Evolutionary conservation across 2,329 filamentous ascomycete species (phyloP), one percentile per base, ranked within the genome.

Genomic region (Harringtonia lauricola): DNA sequence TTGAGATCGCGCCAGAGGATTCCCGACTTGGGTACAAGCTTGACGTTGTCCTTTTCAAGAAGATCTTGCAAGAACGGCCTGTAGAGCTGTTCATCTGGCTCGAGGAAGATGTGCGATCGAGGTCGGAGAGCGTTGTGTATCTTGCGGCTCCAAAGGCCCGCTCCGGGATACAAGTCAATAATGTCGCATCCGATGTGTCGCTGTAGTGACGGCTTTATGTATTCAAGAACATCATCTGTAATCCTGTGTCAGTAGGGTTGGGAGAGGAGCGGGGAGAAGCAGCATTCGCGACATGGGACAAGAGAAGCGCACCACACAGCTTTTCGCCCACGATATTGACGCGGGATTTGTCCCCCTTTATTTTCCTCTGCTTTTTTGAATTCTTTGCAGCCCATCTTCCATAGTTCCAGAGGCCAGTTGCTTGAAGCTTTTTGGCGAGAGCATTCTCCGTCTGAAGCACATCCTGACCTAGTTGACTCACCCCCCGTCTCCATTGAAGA

Each of bases 111-210:
- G 64, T 98, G 92, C 6, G 76, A 80, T 45, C 87, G 79, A 5
- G 90, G 90, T 54, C 86, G 65, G 8, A 98, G 68, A 37, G 74
- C 65, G 0, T 86, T 70, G 57, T 95, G 79, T 1, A 96, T 67
- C 54, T 82, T 85, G 24, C 68, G 38, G 29, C 89, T 94, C 77
- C 83, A 92, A 3, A 94, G 43, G 9, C 88, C 86, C 1, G 66
- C 66, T 14, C 88, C 88, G 0, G 90, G 90, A 59, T 89, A 86
- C 44, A 95, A 67, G 57, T 96, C 90, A 54, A 98, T 67, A 36
- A 96, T 72, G 54, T 94, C 88, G 62, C 89, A 88, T 43, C 86
- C 85, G 40, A 70, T 66, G 59, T 92, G 81, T 36, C 77, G 74
- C 29, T 76, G 65, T 17, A 96, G 71, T 3, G 78, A 79, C 1